These are phyloP conservation scores for Coelastrella sp. DNA, from an alignment of 139 green algal species.

Conservation along the genomic window DNA sequence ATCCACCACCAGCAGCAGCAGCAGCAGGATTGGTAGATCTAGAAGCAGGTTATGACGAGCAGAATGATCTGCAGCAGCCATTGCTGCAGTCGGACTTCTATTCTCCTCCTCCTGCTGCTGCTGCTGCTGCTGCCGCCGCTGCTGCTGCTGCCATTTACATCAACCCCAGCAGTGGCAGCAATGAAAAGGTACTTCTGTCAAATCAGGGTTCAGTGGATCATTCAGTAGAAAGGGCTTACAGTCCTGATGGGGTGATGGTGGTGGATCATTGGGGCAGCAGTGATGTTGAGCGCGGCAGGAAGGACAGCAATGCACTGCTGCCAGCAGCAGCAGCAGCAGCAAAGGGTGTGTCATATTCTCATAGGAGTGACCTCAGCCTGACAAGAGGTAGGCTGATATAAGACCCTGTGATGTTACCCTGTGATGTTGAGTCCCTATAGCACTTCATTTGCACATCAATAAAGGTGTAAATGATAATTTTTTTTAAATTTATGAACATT, in stretches of 20 bases:
- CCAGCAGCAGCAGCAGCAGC: not conserved
- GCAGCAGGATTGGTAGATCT: conserved; percentile 8
- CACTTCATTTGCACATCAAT: too few relatives aligned
- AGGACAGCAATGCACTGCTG: not conserved
- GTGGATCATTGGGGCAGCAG: not conserved
- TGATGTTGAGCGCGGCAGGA: not conserved
- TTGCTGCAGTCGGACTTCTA: too few relatives aligned
- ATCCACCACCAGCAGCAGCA: conserved; percentile 13
- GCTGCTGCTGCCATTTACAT: not conserved
- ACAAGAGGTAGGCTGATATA: not conserved
- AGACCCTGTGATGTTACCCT: not conserved
- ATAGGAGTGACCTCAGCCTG: too few relatives aligned
- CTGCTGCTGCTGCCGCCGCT: not conserved
- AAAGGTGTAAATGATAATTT: too few relatives aligned
- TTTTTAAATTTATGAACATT: too few relatives aligned
- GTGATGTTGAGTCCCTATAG: too few relatives aligned
- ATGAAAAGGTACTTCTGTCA: not conserved
- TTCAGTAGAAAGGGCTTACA: not conserved
- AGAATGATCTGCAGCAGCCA: not conserved
- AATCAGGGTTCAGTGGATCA: not conserved
- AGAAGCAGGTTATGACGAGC: not conserved
- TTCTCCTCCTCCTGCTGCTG: not conserved
- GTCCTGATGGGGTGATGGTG: not conserved
- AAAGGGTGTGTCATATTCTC: not conserved
- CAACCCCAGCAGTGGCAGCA: not conserved